Base-by-base conservation (phyloP, 352 stramenopile genomes). In the Phytopythium oedochilum region DNA sequence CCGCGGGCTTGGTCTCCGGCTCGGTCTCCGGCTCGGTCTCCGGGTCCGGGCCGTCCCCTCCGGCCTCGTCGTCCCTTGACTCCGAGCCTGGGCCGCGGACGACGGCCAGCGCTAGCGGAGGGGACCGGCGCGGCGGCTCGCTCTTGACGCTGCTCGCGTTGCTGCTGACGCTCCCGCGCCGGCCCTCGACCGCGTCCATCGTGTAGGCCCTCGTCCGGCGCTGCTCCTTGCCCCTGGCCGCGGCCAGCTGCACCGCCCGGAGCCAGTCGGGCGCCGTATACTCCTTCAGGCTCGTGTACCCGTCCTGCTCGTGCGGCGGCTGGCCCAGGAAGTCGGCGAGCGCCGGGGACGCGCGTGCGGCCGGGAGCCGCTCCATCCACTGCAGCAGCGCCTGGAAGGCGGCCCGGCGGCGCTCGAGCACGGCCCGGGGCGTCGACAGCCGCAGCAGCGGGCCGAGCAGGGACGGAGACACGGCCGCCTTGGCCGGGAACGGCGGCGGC, bases 231-330 rank as follows among this genome's bases (percentile, higher is more conserved):
- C 48, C 6, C 53, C 14, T 59, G 51, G 20, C 65, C 26, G 71
- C 72, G 50, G 86, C 70, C 60, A 83, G 76, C 49, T 85, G 70
- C 52, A 89, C 62, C 14, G 68, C 74, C 38, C 72, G 71, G 29
- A 88, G 60, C 74, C 76, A 89, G 56, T 87, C 67, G 46, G 73
- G 79, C 10, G 79, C 80, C 36, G 71, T 76, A 63, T 89, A 89
- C 54, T 79, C 67, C 51, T 89, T 89, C n/a, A 89, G 57, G 34
- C 76, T 89, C 55, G 86, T 73, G 54, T 89, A 89, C 38, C 79
- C 78, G 25, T 75, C 61, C 47, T 70, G 70, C 35, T 59, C 66
- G 53, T 89, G 79, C 44, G 79, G 79, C 14, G 79, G 74, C 35
- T 70, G 66, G 11, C 79, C 76, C n/a, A 89, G 61, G 54, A 89